Conservation (phyloP, 176 grass and related monocot species). For the Triticum dicoccoides region DNA sequence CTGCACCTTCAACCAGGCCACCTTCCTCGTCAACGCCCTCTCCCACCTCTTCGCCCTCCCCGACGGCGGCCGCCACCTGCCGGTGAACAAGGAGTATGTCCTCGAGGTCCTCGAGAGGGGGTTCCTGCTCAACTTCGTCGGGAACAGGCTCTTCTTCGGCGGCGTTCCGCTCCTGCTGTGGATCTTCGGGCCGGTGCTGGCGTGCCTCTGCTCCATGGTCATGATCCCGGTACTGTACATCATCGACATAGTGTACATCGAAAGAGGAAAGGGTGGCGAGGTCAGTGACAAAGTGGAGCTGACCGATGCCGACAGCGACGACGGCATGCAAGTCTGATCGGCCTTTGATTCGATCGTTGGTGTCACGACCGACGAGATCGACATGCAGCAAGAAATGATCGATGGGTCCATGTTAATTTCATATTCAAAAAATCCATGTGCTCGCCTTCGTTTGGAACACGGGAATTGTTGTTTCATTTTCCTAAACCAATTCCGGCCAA, state of each 20-base stretch:
- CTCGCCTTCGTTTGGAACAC: not conserved
- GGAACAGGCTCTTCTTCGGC: conserved; percentile 67
- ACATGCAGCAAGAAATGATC: not conserved
- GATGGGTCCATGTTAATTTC: not conserved
- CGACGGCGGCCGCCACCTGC: not conserved
- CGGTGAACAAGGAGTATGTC: conserved; percentile 45
- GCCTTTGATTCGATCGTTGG: not conserved
- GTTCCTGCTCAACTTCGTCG: conserved; percentile 51
- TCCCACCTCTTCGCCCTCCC: not conserved
- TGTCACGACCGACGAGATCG: too few species aligned
- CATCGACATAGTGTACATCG: conserved; percentile 42
- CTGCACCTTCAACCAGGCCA: conserved; percentile 61
- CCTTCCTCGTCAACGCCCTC: conserved; percentile 70
- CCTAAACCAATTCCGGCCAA: not conserved
- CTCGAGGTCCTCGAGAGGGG: conserved; percentile 46
- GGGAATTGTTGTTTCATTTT: not conserved
- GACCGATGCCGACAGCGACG: conserved; percentile 11
- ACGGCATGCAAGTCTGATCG: conserved; percentile 26
- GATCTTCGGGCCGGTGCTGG: conserved; percentile 71
- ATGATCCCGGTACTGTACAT: conserved; percentile 55
- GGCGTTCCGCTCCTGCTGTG: conserved; percentile 71
- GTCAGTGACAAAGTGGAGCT: not conserved
- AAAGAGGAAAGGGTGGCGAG: conserved; percentile 1
- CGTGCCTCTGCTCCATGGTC: conserved; percentile 46
- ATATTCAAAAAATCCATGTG: not conserved